Evolutionary conservation across 345 rosid species (phyloP), one percentile per base, ranked within the genome.

Genomic region (Salix udensis): DNA sequence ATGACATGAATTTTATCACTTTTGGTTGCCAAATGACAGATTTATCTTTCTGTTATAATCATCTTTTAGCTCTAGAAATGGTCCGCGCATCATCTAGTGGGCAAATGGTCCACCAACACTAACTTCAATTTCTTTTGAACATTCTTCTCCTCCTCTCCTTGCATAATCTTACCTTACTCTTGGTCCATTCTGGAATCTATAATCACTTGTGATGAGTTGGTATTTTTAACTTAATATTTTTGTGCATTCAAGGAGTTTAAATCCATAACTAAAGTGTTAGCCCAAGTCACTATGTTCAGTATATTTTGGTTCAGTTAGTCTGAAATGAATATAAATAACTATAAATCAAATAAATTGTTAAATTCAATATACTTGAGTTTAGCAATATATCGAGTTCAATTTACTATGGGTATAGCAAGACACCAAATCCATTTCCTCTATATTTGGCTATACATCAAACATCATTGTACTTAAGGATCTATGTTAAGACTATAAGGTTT

Each of bases 21-120:
- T 42, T 75, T 39, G 0, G 53, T 26, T 30, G 48, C 44, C 61
- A 55, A 67, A 60, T 48, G 28, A 34, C 72, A 74, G 12, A 52
- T 71, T 15, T 44, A 39, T 44, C 75, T 60, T 70, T 70, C 28
- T 14, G 36, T 24, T 37, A 34, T 65, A 44, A 31, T 73, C 37
- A 30, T 30, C 58, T 42, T 52, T 64, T 12, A 16, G 11, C 36
- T 52, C 18, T 53, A n/a, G 55, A 39, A 16, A 36, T 77, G 67
- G 70, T 71, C 69, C 74, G 26, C 31, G 34, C 13, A 28, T 74
- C 40, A 16, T 23, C 8, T 73, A 76, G 87, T 87, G 90, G 80
- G 70, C 34, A 42, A 34, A 71, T 79, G 89, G 91, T 81, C 85
- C 88, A 34, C 36, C 36, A 34, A 34, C 36, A 34, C 36, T 34